Base-by-base conservation (phyloP, 441 rosid species). In the Erysimum cheiri region DNA sequence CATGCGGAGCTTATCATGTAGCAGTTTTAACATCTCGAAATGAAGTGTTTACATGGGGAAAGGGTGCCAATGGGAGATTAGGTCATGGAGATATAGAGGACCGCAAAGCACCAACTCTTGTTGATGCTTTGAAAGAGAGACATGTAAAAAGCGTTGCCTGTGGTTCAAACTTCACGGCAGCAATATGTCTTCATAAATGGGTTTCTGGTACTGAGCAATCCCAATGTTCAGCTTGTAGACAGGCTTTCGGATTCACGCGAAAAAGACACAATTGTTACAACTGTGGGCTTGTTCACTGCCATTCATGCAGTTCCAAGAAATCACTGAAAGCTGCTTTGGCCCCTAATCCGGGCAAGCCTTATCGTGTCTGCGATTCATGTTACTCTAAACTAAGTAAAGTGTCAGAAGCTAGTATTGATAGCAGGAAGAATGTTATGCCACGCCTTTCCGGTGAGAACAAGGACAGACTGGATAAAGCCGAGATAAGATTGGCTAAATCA, bases 241-340 rank as follows among this genome's bases (percentile, higher is more conserved):
- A 88, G 71, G 90, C 97, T 53, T 91, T 94, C 60, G 97, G 97
- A 39, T 91, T 94, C 82, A 91, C 97, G 59, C 76, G 96, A 44
- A 93, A 93, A 75, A 84, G 96, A 71, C 97, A 93, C 79, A 93
- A 91, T 74, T 93, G 98, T 79, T 93, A 91, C 64, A 91, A 93
- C 58, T 93, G 98, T 83, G 98, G 98, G 32, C 93, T 93, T 47
- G 96, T 93, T 78, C 97, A 94, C 73, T 94, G 98, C 80, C 98
- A 94, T 80, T 84, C 98, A 0, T 92, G 99, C 83, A 89, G 97
- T 72, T 90, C 99, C 44, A 90, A 86, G 73, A 92, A 92, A 82
- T 95, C 97, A 55, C 56, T 78, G 37, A 85, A 86, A 85, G 98
- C 99, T 54, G 90, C 96, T 15, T 68, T 90, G 78, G 90, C 97